Evolutionary conservation across 352 stramenopile species (phyloP), one percentile per base, ranked within the genome.

Genomic region (Pseudoperonospora humuli): DNA sequence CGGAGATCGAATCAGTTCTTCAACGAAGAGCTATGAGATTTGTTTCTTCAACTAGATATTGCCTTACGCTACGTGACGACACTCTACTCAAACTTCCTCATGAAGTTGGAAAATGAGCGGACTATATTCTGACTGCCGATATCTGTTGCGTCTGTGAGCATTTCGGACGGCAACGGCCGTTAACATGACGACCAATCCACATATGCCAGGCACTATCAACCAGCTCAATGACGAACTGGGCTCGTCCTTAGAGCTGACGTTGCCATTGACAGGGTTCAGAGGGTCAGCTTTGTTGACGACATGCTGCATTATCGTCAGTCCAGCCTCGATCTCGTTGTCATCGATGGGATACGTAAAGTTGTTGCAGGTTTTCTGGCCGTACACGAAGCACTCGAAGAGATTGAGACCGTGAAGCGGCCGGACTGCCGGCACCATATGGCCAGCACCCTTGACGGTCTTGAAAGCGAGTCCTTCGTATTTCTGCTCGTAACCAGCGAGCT

Each of bases 381-480:
- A 76, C 29, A 95, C 64, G 67, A 94, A 93, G 48, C 75, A 84
- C 50, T 93, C 72, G 36, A 91, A 84, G 43, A 93, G 75, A 56
- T 82, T 62, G 25, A 89, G 68, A 7, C 71, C 72, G 39, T 84
- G 75, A n/a, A 84, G 58, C 20, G 81, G 81, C 20, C 77, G 75
- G 36, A 86, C 75, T 0, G 68, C 70, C 1, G 74, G 74, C 36
- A 96, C 88, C 75, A 96, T 93, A 62, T 96, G 87, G 1, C 91
- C 91, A 11, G 84, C 83, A 11, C 86, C 89, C 47, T 95, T 91
- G 54, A 97, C 89, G 0, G 88, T 97, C 44, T 95, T 70, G 68
- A 95, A 97, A 4, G 70, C 80, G 11, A 96, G 39, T 3, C 75
- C 80, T 1, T 94, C 57, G 57, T 84, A 96, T 51, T 86, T 76